A percentile compares a stretch with the other conserved stretches of the same genome.
phyloP scores from a whole-genome alignment of 306 rosid species.

The Oxytropis ochrocephala region DNA sequence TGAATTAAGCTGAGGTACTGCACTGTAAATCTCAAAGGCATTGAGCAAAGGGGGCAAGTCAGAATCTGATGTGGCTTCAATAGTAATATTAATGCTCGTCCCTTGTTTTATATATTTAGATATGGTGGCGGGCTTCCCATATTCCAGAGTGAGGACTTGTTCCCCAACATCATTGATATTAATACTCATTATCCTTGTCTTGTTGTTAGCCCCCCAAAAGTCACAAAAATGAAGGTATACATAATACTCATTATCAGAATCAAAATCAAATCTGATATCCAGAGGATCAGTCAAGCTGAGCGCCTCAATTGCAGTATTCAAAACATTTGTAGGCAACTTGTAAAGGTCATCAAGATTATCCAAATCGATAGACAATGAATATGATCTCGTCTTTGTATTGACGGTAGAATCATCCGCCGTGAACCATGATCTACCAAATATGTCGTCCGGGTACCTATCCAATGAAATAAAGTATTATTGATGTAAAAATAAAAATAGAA shows the following conservation, averaged over 20 bases:
- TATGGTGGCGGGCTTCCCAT: neutral
- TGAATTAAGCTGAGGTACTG: neutral
- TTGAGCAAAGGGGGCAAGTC: neutral
- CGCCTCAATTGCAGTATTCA: neutral
- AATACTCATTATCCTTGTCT: neutral
- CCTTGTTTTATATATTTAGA: neutral
- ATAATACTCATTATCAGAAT: neutral
- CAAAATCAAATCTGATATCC: too few species aligned
- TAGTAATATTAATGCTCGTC: neutral
- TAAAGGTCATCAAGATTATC: neutral
- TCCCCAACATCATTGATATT: neutral
- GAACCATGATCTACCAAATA: neutral
- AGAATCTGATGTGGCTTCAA: neutral
- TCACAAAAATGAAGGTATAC: slow-evolving; percentile 11
- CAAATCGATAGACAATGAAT: neutral
- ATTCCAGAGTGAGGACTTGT: neutral
- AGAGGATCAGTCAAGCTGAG: neutral
- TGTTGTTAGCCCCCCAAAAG: neutral
- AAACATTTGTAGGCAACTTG: neutral
- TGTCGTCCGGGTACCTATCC: too few species aligned
- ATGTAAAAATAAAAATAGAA: too few species aligned
- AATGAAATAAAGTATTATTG: too few species aligned
- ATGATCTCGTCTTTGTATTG: neutral
- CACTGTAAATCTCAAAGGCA: neutral
- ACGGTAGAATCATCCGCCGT: too few species aligned